Base-by-base conservation (phyloP, 179 eudicot genomes). In the Drosera spatulata region DNA sequence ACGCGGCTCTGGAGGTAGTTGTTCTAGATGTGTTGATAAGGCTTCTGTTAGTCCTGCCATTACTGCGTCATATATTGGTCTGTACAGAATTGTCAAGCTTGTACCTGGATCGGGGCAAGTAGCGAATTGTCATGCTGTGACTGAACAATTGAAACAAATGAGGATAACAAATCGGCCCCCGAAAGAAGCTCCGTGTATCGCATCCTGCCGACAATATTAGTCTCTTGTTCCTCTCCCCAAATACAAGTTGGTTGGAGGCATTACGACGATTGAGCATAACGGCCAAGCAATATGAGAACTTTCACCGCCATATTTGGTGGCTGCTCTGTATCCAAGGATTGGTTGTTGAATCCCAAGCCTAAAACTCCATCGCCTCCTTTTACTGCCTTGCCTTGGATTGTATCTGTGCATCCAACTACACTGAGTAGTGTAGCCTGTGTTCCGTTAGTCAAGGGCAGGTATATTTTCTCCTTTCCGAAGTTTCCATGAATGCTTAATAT, bases 241-340 rank as follows among this genome's bases (percentile, higher is more conserved):
- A 77, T 7, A 68, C 55, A 47, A 79, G 75, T 38, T 71, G 70
- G 33, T 76, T 75, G 2, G 84, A 45, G 3, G 67, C 50, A 40
- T 72, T 79, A 4, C 46, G 5, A 8, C 70, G 69, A 68, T 82
- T 79, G 3, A 79, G 48, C 58, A 77, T 81, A 46, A 79, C 87
- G 0, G 77, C 84, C 1, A 82, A 55, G 49, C 87, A 82, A 22
- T 77, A 82, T 0, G 84, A 80, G 64, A 79, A 79, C 4, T 69
- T 70, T 80, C 82, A 0, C 62, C 65, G 7, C 80, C 82, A 2
- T 59, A 43, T 10, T 43, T 39, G 2, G 61, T 54, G 2, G 76
- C 87, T 0, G 74, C 77, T 3, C 51, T 60, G 2, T 65, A n/a
- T 2, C 75, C 75, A 79, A 72, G 0, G 84, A 79, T 43, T 57